phyloP scores from a whole-genome alignment of 2,329 filamentous ascomycete species.

The Aureobasidium uvarum region DNA sequence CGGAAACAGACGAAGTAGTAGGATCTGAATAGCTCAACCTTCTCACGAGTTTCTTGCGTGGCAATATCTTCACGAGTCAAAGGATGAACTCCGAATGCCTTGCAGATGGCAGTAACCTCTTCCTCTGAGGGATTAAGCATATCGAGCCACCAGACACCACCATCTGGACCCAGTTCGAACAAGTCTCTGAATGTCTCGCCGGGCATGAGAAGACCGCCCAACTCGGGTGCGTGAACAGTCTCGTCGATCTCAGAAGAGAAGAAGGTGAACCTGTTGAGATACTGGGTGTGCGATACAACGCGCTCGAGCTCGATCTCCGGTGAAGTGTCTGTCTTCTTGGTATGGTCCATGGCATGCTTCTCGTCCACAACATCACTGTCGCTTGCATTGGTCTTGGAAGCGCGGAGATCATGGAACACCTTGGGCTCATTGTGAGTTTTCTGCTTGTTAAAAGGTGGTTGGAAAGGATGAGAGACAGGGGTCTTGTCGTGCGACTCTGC shows the following conservation, averaged over 20 bases:
- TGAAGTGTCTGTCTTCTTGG: conserved; percentile 32
- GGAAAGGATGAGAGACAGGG: conserved; percentile 46
- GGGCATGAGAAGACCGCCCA: conserved; percentile 83
- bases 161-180: conserved; percentile 67
- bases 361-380: conserved; percentile 39
- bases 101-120: conserved; percentile 83
- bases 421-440: conserved; percentile 38
- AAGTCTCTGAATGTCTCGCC: conserved; percentile 87
- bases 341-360: conserved; percentile 42
- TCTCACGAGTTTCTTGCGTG: conserved; percentile 93
- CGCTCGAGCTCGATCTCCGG: conserved; percentile 33
- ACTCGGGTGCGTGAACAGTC: conserved; percentile 84
- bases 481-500: conserved; percentile 55
- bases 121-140: conserved; percentile 86
- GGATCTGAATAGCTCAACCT: conserved; percentile 94
- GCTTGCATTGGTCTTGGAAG: conserved; percentile 28
- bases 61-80: conserved; percentile 95
- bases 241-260: conserved; percentile 95
- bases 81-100: conserved; percentile 92
- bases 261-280: conserved; percentile 83
- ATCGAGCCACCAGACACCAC: conserved; percentile 99
- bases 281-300: conserved; percentile 33
- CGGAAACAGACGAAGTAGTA: conserved; percentile 99
- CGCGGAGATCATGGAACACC: conserved; percentile 63
- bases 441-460: conserved; percentile 31